Base-by-base conservation (phyloP, 305 asterid species). In the Rubia tinctorum region DNA sequence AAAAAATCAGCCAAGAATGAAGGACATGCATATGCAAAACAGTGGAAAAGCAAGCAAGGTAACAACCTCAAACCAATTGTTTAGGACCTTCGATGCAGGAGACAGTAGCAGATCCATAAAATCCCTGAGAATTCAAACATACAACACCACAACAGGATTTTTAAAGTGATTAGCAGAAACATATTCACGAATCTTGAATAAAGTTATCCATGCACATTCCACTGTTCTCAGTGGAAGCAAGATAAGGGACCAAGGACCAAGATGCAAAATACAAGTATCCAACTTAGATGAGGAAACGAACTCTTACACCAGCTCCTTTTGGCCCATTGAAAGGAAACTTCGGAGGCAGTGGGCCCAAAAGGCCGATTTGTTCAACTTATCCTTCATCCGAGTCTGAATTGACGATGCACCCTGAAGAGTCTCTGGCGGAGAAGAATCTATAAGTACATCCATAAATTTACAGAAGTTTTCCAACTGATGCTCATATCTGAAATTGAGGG, bases 51-150 rank as follows among this genome's bases (percentile, higher is more conserved):
- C 13, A 66, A 40, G 71, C 40, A 72, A 17, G 71, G 59, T 66
- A 63, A 75, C 77, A 83, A 94, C 99, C 99, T 94, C 97, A 80
- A 94, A 94, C 99, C 97, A 94, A 75, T 88, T 91, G 82, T 94
- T 86, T 77, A 94, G 82, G 81, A 94, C 89, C 88, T 90, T 91
- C n/a, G 99, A 89, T 71, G 97, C 96, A 71, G 97, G 99, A 68
- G 97, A 82, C 75, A 94, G 78, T 80, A 94, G 74, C 70, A 94
- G 95, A 76, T 94, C 97, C 89, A 89, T 74, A 83, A 91, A 90
- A 69, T 94, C 93, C 91, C 99, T 94, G 89, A 80, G 83, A 85
- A 64, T 64, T 62, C 69, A 77, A 81, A 75, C 20, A n/a, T 18
- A 40, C 68, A 60, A 51, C 68, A 72, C 62, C 42, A 81, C 75